These are phyloP conservation scores for Bipolaris zeicola DNA, from an alignment of 2,329 filamentous ascomycete genomes.

Conservation along the genomic window DNA sequence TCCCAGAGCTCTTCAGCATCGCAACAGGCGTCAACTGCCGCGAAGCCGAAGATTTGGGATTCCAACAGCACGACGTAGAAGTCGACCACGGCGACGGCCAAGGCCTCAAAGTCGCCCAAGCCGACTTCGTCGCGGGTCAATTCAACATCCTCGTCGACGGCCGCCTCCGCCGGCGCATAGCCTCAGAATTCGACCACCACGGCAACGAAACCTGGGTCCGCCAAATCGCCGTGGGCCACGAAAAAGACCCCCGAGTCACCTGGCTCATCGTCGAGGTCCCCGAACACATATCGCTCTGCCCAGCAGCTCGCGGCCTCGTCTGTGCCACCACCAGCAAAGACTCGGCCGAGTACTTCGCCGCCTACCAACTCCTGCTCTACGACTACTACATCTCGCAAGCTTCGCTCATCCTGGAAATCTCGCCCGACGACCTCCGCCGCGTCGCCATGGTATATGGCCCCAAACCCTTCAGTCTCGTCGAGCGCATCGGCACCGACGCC, in stretches of 20 bases:
- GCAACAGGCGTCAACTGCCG: slow-evolving; percentile 16
- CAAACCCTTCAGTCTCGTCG: slow-evolving; percentile 24
- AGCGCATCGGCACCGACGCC: slow-evolving; percentile 19
- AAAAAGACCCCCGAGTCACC: slow-evolving; percentile 7
- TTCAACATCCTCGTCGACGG: slow-evolving; percentile 13
- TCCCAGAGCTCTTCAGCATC: slow-evolving; percentile 12
- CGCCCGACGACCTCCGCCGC: slow-evolving; percentile 19
- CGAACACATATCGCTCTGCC: slow-evolving; percentile 6
- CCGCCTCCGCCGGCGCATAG: slow-evolving; percentile 12
- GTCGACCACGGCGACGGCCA: slow-evolving; percentile 25
- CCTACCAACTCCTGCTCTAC: slow-evolving; percentile 23
- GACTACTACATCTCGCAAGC: slow-evolving; percentile 26
- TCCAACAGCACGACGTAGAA: slow-evolving; percentile 21
- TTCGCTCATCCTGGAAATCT: slow-evolving; percentile 20
- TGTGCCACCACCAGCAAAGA: slow-evolving; percentile 13
- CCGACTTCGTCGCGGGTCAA: slow-evolving; percentile 13
- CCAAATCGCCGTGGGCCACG: slow-evolving; percentile 10
- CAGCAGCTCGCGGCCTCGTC: slow-evolving; percentile 3
- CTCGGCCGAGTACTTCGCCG: slow-evolving; percentile 21
- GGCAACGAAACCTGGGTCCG: slow-evolving; percentile 13
- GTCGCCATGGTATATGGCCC: slow-evolving; percentile 23
- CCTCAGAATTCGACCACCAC: slow-evolving; percentile 10
- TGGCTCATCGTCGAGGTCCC: slow-evolving; percentile 14
- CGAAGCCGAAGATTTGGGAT: slow-evolving; percentile 24
- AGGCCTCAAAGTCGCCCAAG: slow-evolving; percentile 15